These are phyloP conservation scores for Calocybe gangraenosa DNA, from an alignment of 768 basidiomycete species.

Conservation along the genomic window DNA sequence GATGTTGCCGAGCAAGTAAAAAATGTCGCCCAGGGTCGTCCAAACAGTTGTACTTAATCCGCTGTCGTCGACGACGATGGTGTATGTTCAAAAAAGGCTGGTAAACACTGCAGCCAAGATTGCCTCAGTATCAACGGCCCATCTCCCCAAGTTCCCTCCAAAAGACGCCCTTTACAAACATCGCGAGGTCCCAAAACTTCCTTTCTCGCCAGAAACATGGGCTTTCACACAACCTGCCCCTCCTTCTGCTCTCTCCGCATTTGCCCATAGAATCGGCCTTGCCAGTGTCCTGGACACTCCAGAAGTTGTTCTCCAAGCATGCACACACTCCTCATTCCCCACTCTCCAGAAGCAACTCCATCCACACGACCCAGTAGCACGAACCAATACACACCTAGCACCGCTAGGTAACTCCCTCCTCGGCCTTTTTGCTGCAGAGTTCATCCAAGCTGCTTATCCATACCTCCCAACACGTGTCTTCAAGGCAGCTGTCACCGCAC, in stretches of 20 bases:
- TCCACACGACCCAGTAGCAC: constrained; percentile 48
- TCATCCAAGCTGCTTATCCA: constrained; percentile 76
- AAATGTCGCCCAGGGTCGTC: constrained; percentile 20
- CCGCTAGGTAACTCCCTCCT: constrained; percentile 82
- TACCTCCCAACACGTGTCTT: constrained; percentile 88
- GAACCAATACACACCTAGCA: constrained; percentile 73
- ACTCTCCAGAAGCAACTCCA: constrained; percentile 51
- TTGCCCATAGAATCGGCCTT: constrained; percentile 74
- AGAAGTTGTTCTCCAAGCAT: constrained; percentile 63
- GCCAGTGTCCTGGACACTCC: constrained; percentile 48
- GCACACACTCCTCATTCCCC: constrained; percentile 75
- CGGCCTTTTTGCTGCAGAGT: constrained; percentile 87
- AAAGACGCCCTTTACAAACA: constrained; percentile 40
- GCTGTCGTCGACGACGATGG: constrained; percentile 33
- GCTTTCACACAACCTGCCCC: constrained; percentile 69
- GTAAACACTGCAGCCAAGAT: constrained; percentile 20
- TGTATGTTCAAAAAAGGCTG: constrained; percentile 55
- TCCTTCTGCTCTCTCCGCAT: constrained; percentile 65
- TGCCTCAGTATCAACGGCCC: constrained; percentile 53
- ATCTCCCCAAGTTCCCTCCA: constrained; percentile 58
- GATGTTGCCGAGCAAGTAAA: constrained; percentile 26
- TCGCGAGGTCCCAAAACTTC: constrained; percentile 27
- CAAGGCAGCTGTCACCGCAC: constrained; percentile 89
- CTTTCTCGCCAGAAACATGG: constrained; percentile 68
- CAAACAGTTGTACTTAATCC: constrained; percentile 1